Conservation (phyloP, 2,329 filamentous ascomycete species). For the Cladosporium sp. region DNA sequence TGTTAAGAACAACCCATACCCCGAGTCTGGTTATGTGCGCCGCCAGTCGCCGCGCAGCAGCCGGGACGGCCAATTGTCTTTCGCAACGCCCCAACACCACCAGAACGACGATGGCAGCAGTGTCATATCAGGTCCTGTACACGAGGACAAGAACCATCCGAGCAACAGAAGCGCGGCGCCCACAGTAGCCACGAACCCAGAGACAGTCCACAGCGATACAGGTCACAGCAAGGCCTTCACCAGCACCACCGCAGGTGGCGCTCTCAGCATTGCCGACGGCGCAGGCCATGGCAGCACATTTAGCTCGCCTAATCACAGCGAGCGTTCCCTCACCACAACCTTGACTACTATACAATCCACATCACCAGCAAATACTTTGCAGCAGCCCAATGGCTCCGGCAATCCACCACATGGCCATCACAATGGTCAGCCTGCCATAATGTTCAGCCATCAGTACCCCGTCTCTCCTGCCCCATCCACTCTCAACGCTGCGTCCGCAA, state of each 20-base stretch:
- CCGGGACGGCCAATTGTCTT: constrained; percentile 44
- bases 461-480: constrained; percentile 44
- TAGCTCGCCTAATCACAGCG: constrained; percentile 53
- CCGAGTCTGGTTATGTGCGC: constrained; percentile 65
- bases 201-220: constrained; percentile 68
- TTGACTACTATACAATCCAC: constrained; percentile 81
- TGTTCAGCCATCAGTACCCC: constrained; percentile 57
- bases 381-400: constrained; percentile 22
- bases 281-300: constrained; percentile 26
- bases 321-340: constrained; percentile 76
- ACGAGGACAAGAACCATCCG: constrained; percentile 54
- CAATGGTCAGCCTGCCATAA: constrained; percentile 30
- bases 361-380: constrained; percentile 51
- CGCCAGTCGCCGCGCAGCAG: constrained; percentile 37
- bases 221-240: constrained; percentile 81
- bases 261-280: constrained; percentile 50
- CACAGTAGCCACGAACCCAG: constrained; percentile 79
- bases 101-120: constrained; percentile 41
- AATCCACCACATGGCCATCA: neutral
- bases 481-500: constrained; percentile 63
- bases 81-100: constrained; percentile 52
- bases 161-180: constrained; percentile 71
- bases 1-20: constrained; percentile 67
- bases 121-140: constrained; percentile 54
- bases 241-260: constrained; percentile 63